Evolutionary conservation across 139 green algal genomes (phyloP), one percentile per base, ranked within the genome.

Genomic region (Desmodesmus armatus): DNA sequence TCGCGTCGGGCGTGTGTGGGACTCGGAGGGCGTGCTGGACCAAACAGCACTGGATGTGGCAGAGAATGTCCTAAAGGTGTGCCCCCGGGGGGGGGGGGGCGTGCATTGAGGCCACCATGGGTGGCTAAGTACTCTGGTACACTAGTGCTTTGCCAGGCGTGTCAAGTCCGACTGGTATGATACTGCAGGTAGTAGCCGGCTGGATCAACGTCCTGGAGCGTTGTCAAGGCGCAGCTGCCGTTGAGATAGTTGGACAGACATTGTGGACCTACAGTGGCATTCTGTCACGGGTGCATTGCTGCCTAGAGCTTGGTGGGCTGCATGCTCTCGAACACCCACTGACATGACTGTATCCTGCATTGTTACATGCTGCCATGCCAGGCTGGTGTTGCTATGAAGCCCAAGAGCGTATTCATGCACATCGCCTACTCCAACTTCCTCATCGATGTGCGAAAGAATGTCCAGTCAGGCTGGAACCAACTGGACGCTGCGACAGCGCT

Each of bases 401-500:
- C 89, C 19, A 76, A 82, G 43, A 87, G 66, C 13, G 66, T 85
- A 1, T 90, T 81, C 74, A 53, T 93, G 43, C 87, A 84, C 71
- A 88, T 91, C 33, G 73, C 85, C 47, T 90, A 91, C 78, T 78
- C 81, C 78, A 89, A 90, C 74, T 88, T 89, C 47, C 78, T 93
- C 5, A 89, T 90, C 44, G 81, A 91, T 17, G 67, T 80, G 19
- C 80, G 80, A 33, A 49, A 80, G 47, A 86, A 86, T 51, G 49
- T 49, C 49, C 77, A 88, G 70, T 67, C 65, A 9, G 88, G 87
- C 40, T 89, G 69, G 77, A 49, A 44, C 15, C 83, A 89, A 41
- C 71, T 92, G n/a, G 86, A 92, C 83, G n/a, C 82, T 55, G 90
- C 88, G 3, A 76, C 77, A 5, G 80, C 79, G 49, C 70, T 92